Evolutionary conservation across 2,329 filamentous ascomycete genomes (phyloP), one percentile per base, ranked within the genome.

Genomic region (Neonectria faginata): DNA sequence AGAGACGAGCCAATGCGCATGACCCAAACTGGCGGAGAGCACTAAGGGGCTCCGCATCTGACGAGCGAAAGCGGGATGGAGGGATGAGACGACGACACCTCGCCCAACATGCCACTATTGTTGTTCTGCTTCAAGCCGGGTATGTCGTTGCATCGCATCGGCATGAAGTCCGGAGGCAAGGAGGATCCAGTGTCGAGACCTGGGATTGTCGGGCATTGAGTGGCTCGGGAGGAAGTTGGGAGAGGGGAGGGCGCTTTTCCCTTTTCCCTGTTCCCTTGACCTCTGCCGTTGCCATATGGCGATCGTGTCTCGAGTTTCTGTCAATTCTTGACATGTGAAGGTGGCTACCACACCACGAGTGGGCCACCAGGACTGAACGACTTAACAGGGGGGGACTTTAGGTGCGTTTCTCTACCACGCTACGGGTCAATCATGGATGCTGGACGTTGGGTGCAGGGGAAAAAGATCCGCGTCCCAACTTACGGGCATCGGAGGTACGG

Each of bases 301-400:
- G 53, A 60, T 63, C 41, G 31, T 27, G 29, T 57, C 25, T 54
- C 51, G 50, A 59, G 44, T 54, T 50, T 56, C 45, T 47, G 27
- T 56, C 41, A 12, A 42, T n/a, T 67, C 58, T 57, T 74, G 73
- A 72, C 75, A 76, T 76, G 75, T 76, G 75, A 76, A 73, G 72
- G 75, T 75, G 75, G 74, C 75, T 75, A 69, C 25, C 25, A 25
- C 25, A 6, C 1, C 25, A 65, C 65, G 64, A 64, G 68, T 64
- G 69, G 67, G 25, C 39, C 60, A 58, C 36, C 50, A 39, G 39
- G 56, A 57, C 33, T 57, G 48, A 44, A 9, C 56, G 51, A 55
- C 44, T 51, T 50, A 60, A 65, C 69, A 69, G 66, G 67, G 67
- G 67, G 39, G 14, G 56, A 62, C 56, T 31, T 39, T 27, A 42